These are phyloP conservation scores for Juglanconis juglandina DNA, from an alignment of 2,329 filamentous ascomycete genomes.

Conservation along the genomic window DNA sequence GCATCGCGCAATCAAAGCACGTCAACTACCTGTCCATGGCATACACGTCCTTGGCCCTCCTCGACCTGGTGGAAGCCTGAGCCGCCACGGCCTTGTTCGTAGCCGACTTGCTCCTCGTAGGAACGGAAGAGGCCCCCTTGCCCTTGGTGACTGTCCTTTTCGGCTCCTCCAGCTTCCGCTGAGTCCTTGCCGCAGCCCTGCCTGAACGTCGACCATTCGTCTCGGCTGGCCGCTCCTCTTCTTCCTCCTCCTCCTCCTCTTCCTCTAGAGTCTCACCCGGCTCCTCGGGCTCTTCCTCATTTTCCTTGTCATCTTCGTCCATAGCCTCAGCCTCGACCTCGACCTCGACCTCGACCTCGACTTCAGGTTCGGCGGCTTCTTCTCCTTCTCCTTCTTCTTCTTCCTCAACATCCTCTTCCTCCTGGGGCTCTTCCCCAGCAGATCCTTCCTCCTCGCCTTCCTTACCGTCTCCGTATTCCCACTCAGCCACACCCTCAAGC, in stretches of 20 bases:
- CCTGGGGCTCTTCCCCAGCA: constrained; percentile 12
- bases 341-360: constrained; percentile 2
- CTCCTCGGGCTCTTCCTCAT: constrained; percentile 1
- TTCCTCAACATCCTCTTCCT: constrained; percentile 9
- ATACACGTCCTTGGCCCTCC: constrained; percentile 16
- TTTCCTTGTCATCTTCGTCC: constrained; percentile 1
- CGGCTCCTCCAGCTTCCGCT: constrained; percentile 10
- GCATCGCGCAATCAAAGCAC: not conserved
- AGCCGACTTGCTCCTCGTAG: constrained; percentile 6
- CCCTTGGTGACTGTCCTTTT: constrained; percentile 15
- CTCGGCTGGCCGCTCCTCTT: constrained; percentile 3
- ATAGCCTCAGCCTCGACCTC: not conserved
- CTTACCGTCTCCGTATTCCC: constrained; percentile 48
- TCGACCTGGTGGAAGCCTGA: constrained; percentile 5
- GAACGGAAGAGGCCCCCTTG: constrained; percentile 9
- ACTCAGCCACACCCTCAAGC: constrained; percentile 57
- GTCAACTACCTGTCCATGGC: constrained; percentile 1
- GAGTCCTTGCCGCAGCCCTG: constrained; percentile 13
- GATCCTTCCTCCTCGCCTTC: constrained; percentile 27
- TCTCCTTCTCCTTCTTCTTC: constrained; percentile 3
- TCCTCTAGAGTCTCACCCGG: constrained; percentile 1
- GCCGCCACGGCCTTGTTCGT: not conserved
- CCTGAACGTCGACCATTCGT: constrained; percentile 20
- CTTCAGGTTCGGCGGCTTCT: not conserved
- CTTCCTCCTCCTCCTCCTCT: constrained; percentile 5